A percentile compares a stretch with the other conserved stretches of the same genome.
Conservation (phyloP, 192 early-diverging fungal species). For the Linnemannia elongata region DNA sequence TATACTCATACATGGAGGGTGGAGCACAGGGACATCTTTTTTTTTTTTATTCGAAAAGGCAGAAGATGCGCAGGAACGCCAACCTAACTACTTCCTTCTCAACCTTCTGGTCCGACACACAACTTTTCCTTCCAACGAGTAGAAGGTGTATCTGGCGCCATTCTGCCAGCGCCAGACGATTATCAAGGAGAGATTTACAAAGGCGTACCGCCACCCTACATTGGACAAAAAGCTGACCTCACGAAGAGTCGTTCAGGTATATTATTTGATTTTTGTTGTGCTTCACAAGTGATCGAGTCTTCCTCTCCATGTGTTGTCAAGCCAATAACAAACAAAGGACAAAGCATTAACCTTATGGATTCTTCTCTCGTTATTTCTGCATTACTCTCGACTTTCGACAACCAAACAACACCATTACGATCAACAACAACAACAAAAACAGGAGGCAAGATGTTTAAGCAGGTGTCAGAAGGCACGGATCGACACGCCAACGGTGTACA, state of each 20-base stretch:
- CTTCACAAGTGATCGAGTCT: neutral
- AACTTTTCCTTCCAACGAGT: neutral
- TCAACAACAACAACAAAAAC: neutral
- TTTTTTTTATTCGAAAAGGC: neutral
- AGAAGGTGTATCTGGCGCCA: constrained; percentile 83
- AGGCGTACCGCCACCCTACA: constrained; percentile 91
- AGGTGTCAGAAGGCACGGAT: constrained; percentile 80
- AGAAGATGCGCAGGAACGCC: too few species aligned
- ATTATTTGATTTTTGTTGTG: neutral
- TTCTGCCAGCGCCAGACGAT: constrained; percentile 74
- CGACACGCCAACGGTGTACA: constrained; percentile 85
- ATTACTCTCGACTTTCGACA: neutral
- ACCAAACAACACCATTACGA: neutral
- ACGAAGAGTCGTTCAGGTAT: constrained; percentile 77
- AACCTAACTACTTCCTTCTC: neutral
- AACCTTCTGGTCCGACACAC: neutral
- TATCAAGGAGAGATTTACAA: constrained; percentile 94
- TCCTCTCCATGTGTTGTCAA: neutral
- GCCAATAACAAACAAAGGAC: neutral
- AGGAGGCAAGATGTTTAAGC: constrained; percentile 87
- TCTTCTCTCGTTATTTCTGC: too few species aligned
- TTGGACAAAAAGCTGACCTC: constrained; percentile 89
- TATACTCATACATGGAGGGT: neutral
- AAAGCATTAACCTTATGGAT: neutral
- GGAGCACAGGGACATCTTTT: neutral